Percentiles rank a stretch among this genome's conserved stretches.
Evolutionary conservation across 495 filamentous ascomycete genomes (phyloP).

Genomic region (Mytilinidion resinicola): DNA sequence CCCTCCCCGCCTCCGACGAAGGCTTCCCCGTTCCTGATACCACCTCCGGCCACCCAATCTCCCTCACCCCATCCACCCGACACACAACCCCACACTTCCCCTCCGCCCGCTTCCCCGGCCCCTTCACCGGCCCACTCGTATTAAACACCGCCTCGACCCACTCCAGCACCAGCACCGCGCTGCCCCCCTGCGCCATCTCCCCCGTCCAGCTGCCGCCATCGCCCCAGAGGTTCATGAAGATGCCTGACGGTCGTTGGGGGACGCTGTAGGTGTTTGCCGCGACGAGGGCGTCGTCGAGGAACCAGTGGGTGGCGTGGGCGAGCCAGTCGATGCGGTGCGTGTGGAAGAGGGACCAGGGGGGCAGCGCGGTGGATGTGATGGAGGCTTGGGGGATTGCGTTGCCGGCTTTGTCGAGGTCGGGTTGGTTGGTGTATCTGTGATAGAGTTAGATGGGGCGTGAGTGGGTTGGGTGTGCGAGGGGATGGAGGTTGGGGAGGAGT

Average conservation of each 20-base stretch:
- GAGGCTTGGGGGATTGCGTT: slow-evolving; percentile 39
- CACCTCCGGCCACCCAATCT: slow-evolving; percentile 19
- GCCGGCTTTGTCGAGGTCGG: slow-evolving; percentile 41
- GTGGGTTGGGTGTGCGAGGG: background rate
- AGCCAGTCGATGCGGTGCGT: slow-evolving; percentile 70
- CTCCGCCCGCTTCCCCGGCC: slow-evolving; percentile 10
- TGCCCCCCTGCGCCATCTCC: slow-evolving; percentile 54
- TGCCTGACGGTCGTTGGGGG: slow-evolving; percentile 51
- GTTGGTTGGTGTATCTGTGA: slow-evolving; percentile 63
- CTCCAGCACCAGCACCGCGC: slow-evolving; percentile 62
- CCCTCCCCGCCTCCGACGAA: slow-evolving; percentile 22
- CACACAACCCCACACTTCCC: slow-evolving; percentile 26
- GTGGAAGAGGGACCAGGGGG: slow-evolving; percentile 61
- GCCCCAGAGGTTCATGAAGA: slow-evolving; percentile 72
- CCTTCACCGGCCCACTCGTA: slow-evolving; percentile 33
- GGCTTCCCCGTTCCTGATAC: slow-evolving; percentile 14
- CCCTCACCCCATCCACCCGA: slow-evolving; percentile 23
- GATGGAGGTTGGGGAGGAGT: background rate
- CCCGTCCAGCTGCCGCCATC: slow-evolving; percentile 69
- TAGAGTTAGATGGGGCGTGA: background rate
- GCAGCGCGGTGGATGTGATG: slow-evolving; percentile 40
- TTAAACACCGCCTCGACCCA: slow-evolving; percentile 74
- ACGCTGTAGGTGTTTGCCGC: slow-evolving; percentile 57
- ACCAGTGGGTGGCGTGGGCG: slow-evolving; percentile 57
- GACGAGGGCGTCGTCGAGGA: slow-evolving; percentile 51